These are phyloP conservation scores for Chloris gayana DNA, from an alignment of 176 grass and related monocot genomes.

Conservation along the genomic window DNA sequence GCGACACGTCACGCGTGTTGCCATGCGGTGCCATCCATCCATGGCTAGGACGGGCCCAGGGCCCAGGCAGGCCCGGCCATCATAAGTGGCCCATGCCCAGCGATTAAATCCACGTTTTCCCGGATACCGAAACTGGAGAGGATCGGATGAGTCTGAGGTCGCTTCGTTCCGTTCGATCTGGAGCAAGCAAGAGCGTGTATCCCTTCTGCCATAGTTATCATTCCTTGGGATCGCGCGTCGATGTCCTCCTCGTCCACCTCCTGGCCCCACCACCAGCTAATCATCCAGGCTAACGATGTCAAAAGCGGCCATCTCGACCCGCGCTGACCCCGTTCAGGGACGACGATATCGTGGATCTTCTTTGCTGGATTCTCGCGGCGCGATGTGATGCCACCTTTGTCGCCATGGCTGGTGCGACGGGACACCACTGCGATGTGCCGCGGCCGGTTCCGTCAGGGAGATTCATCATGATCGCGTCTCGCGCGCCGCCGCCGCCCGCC, in stretches of 20 bases:
- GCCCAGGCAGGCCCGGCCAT: too few relatives aligned
- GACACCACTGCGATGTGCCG: conserved; percentile 28
- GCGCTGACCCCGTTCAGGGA: neutral
- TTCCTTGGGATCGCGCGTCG: too few relatives aligned
- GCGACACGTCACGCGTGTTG: neutral
- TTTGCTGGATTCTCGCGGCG: neutral
- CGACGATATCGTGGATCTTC: too few relatives aligned
- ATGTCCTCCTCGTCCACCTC: neutral
- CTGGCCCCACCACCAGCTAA: neutral
- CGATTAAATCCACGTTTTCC: too few relatives aligned
- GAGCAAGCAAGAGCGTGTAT: too few relatives aligned
- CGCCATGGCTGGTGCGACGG: conserved; percentile 16
- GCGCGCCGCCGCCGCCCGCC: too few relatives aligned
- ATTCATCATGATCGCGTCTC: too few relatives aligned
- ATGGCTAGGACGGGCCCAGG: neutral
- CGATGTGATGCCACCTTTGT: conserved; percentile 26
- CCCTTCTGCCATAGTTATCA: too few relatives aligned
- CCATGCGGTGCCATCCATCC: neutral
- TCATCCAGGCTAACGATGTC: neutral
- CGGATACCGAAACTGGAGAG: too few relatives aligned
- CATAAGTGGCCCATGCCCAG: too few relatives aligned
- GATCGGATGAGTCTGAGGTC: too few relatives aligned
- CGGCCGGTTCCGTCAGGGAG: neutral
- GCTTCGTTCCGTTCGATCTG: too few relatives aligned
- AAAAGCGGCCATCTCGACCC: neutral